These are phyloP conservation scores for Coemansia sp. DNA, from an alignment of 192 early-diverging fungal species.

Conservation along the genomic window DNA sequence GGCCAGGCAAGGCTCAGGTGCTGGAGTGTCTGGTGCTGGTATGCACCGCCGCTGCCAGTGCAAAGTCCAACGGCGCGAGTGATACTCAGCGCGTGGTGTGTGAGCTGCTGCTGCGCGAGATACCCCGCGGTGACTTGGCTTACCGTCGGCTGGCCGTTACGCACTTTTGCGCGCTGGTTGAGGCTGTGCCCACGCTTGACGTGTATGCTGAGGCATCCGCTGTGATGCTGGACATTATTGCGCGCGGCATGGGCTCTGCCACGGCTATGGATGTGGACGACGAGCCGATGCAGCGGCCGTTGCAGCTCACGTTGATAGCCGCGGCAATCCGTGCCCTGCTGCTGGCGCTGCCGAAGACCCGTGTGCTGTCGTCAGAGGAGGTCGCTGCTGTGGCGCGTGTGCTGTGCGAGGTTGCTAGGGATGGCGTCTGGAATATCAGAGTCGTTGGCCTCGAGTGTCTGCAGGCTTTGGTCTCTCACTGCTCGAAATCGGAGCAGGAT, in stretches of 20 bases:
- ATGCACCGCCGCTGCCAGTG: slow-evolving; percentile 16
- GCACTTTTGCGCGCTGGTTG: slow-evolving; percentile 25
- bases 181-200: slow-evolving; percentile 15
- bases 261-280: slow-evolving; percentile 19
- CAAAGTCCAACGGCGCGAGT: not conserved
- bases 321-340: slow-evolving; percentile 34
- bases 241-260: not conserved
- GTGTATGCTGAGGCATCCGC: slow-evolving; percentile 22
- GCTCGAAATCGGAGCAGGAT: not conserved
- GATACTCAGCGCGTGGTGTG: slow-evolving; percentile 13
- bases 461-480: slow-evolving; percentile 57
- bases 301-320: slow-evolving; percentile 42
- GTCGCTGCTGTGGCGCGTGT: slow-evolving; percentile 46
- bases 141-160: slow-evolving; percentile 32
- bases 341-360: slow-evolving; percentile 21
- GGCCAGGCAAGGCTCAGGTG: slow-evolving; percentile 50
- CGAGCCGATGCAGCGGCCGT: slow-evolving; percentile 32
- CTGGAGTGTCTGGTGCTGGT: slow-evolving; percentile 38
- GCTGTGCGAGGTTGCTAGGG: slow-evolving; percentile 59
- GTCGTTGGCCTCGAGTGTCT: slow-evolving; percentile 72
- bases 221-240: slow-evolving; percentile 17
- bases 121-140: slow-evolving; percentile 21
- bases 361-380: slow-evolving; percentile 40
- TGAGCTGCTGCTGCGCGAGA: slow-evolving; percentile 33
- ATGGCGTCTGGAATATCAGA: slow-evolving; percentile 85